Conservation (phyloP, 2,329 filamentous ascomycete species). For the Ophiobolus disseminans region DNA sequence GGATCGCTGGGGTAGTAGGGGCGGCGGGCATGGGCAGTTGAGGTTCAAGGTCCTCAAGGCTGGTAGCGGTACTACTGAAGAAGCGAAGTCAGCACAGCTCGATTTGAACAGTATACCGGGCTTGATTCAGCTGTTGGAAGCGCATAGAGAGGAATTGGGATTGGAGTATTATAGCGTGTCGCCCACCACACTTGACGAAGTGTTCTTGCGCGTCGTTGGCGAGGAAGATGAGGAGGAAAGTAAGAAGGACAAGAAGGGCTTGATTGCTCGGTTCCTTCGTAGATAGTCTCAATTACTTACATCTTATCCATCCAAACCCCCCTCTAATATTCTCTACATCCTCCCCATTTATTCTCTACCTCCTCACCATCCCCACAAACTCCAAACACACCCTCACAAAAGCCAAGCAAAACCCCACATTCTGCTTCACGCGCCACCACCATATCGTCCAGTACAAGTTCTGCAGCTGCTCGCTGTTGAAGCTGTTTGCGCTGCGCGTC, state of each 20-base stretch:
- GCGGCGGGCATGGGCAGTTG: slow-evolving; percentile 81
- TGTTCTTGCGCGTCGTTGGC: slow-evolving; percentile 85
- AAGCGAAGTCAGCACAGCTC: slow-evolving; percentile 3
- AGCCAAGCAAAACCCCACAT: too few relatives aligned
- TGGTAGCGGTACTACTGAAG: slow-evolving; percentile 7
- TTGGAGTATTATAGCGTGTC: slow-evolving; percentile 87
- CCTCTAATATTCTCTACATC: too few relatives aligned
- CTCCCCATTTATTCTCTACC: too few relatives aligned
- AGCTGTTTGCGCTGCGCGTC: too few relatives aligned
- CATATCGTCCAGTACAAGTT: neutral
- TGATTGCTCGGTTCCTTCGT: neutral
- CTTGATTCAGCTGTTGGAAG: slow-evolving; percentile 76
- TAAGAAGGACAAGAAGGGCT: slow-evolving; percentile 17
- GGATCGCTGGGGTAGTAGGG: slow-evolving; percentile 64
- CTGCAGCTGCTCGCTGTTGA: too few relatives aligned
- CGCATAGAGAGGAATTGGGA: slow-evolving; percentile 70
- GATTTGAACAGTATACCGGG: slow-evolving; percentile 64
- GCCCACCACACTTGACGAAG: slow-evolving; percentile 87
- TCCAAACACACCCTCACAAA: too few relatives aligned
- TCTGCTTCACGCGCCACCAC: too few relatives aligned
- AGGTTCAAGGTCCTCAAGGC: slow-evolving; percentile 77
- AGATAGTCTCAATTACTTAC: too few relatives aligned
- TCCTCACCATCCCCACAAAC: too few relatives aligned
- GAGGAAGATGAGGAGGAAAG: slow-evolving; percentile 66
- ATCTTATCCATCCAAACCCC: too few relatives aligned